Evolutionary conservation across 2,329 filamentous ascomycete species (phyloP), one percentile per base, ranked within the genome.

Genomic region (Cladosporium sp.): DNA sequence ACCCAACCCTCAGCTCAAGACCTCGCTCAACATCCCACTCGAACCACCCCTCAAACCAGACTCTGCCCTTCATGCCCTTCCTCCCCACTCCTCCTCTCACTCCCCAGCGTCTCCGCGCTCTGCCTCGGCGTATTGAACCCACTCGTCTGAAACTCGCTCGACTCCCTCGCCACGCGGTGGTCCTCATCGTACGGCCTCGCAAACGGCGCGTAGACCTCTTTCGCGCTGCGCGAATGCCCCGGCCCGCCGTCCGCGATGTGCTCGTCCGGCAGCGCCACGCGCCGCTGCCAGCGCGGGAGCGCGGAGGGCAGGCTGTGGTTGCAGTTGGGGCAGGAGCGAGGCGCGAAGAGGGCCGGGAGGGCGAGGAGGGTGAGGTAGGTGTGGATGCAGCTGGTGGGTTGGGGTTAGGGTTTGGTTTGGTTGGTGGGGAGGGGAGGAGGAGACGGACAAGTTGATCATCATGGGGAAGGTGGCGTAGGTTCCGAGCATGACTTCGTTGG

Each of bases 371-470:
- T 35, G 46, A 57, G 49, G 49, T 55, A 60, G 13, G 53, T 19
- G 53, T 60, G 58, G 33, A 61, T 56, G 38, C 46, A 37, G 43
- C 56, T 58, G 44, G 14, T 40, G 16, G 28, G 18, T 34, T n/a
- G 34, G 31, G 22, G 28, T 46, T 31, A 9, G 43, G 14, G 44
- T 19, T 37, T 22, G 34, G n/a, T 4, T 18, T 6, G 32, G 14
- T 9, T 9, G 32, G 32, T 46, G 11, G 32, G 13, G 16, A 5
- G 9, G 32, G 2, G 42, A 18, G n/a, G 53, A 13, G 34, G 37
- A 3, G 18, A 52, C 54, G 7, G 50, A 60, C 58, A 62, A 55
- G 34, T 58, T 57, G 4, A 56, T 18, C 48, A 62, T 58, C 51
- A 59, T 44, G 1, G 54, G 54, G 45, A 59, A 46, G 1, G 56